These are phyloP conservation scores for Nepenthes mirabilis DNA, from an alignment of 148 eudicot species.

Conservation along the genomic window DNA sequence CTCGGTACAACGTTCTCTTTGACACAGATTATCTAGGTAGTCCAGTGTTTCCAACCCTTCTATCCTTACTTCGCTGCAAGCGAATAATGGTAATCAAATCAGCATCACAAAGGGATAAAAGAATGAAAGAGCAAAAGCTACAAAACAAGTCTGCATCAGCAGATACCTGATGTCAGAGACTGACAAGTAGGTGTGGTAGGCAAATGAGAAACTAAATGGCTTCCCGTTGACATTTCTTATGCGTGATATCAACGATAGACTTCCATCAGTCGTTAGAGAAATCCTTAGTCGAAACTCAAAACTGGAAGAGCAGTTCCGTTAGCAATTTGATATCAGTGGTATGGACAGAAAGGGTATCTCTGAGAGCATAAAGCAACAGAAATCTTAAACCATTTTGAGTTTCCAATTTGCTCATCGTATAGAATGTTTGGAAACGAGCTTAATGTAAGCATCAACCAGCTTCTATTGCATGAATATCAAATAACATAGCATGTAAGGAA, in stretches of 20 bases:
- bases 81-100: not conserved
- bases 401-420: not conserved
- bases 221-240: conserved; percentile 63
- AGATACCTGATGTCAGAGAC: conserved; percentile 72
- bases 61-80: conserved; percentile 63
- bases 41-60: conserved; percentile 80
- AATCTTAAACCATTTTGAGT: not conserved
- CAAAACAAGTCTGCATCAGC: too few species aligned
- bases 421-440: too few species aligned
- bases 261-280: conserved; percentile 49
- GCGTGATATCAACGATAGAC: conserved; percentile 51
- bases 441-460: too few species aligned
- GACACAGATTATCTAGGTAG: conserved; percentile 53
- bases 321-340: not conserved
- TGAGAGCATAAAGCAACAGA: not conserved
- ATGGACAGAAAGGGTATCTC: not conserved
- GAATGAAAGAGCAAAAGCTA: too few species aligned
- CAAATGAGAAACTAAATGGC: conserved; percentile 75
- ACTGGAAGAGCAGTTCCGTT: conserved; percentile 17
- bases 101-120: not conserved
- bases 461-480: too few species aligned
- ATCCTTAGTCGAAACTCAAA: conserved; percentile 76
- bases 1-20: conserved; percentile 55
- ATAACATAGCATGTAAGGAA: too few species aligned
- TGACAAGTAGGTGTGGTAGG: conserved; percentile 65